These are phyloP conservation scores for Exsudoporus floridanus DNA, from an alignment of 1,284 basidiomycete species.

Conservation along the genomic window DNA sequence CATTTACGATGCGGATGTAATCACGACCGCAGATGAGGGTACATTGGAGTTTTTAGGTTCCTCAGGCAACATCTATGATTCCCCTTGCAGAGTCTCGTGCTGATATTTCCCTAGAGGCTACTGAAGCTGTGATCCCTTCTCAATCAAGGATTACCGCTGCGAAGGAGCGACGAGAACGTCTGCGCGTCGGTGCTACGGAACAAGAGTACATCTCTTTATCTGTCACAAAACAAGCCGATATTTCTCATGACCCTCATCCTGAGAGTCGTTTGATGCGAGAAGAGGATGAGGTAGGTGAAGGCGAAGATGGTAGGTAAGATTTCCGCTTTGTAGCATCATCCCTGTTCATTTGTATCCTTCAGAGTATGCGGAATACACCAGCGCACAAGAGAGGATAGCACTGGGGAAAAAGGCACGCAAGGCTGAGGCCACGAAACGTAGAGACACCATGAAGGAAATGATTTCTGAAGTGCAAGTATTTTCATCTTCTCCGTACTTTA, in stretches of 20 bases:
- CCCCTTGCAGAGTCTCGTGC: background rate
- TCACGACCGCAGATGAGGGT: slow-evolving; percentile 49
- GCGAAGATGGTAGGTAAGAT: slow-evolving; percentile 77
- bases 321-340: slow-evolving; percentile 2
- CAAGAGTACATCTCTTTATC: slow-evolving; percentile 87
- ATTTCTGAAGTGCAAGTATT: slow-evolving; percentile 78
- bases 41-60: slow-evolving; percentile 38
- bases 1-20: slow-evolving; percentile 52
- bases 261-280: slow-evolving; percentile 86
- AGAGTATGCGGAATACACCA: slow-evolving; percentile 91
- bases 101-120: slow-evolving; percentile 16
- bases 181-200: slow-evolving; percentile 47
- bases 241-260: slow-evolving; percentile 77
- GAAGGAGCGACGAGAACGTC: slow-evolving; percentile 73
- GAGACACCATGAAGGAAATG: slow-evolving; percentile 80
- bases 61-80: slow-evolving; percentile 35
- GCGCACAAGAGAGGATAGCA: slow-evolving; percentile 81
- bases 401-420: slow-evolving; percentile 85
- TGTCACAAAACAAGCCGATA: slow-evolving; percentile 54
- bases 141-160: slow-evolving; percentile 76
- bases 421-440: slow-evolving; percentile 67
- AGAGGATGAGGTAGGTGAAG: slow-evolving; percentile 91
- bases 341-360: slow-evolving; percentile 11
- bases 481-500: slow-evolving; percentile 1
- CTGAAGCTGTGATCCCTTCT: slow-evolving; percentile 63